Evolutionary conservation across 306 rosid species (phyloP).

Genomic region (Potentilla sterilis): DNA sequence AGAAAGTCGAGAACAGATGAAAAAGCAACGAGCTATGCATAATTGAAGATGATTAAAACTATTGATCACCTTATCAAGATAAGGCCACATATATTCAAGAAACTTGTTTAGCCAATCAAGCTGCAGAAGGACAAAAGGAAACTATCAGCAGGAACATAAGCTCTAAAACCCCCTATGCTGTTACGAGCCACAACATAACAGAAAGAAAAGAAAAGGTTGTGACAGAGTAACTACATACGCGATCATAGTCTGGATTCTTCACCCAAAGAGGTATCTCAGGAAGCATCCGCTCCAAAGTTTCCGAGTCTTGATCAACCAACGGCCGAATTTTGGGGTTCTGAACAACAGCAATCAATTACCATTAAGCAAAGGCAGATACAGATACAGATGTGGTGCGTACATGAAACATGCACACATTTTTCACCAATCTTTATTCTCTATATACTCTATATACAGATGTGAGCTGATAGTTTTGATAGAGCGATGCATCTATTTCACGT

Average conservation of each 20-base stretch:
- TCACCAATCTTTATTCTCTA: not conserved
- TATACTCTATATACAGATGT: not conserved
- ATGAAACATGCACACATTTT: not conserved
- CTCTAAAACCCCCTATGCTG: constrained; percentile 12
- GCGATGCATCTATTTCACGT: not conserved
- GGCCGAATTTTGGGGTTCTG: constrained; percentile 65
- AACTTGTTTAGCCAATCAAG: constrained; percentile 88
- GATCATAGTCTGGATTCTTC: constrained; percentile 88
- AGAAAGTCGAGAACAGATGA: not conserved
- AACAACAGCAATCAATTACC: constrained; percentile 16
- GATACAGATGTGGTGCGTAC: not conserved
- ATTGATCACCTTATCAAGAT: constrained; percentile 71
- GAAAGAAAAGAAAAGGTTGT: not conserved
- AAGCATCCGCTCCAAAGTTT: constrained; percentile 62
- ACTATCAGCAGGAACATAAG: not conserved
- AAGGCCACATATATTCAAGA: constrained; percentile 87
- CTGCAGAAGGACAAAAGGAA: constrained; percentile 31
- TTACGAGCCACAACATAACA: constrained; percentile 3
- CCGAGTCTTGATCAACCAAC: constrained; percentile 65
- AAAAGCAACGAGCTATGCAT: not conserved
- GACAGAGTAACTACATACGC: constrained; percentile 43
- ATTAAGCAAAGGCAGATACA: not conserved
- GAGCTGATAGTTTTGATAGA: not conserved
- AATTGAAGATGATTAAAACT: not conserved
- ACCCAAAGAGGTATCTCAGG: constrained; percentile 96